Conservation (phyloP, 805 yeast genomes). For the Starmerella etchellsii region DNA sequence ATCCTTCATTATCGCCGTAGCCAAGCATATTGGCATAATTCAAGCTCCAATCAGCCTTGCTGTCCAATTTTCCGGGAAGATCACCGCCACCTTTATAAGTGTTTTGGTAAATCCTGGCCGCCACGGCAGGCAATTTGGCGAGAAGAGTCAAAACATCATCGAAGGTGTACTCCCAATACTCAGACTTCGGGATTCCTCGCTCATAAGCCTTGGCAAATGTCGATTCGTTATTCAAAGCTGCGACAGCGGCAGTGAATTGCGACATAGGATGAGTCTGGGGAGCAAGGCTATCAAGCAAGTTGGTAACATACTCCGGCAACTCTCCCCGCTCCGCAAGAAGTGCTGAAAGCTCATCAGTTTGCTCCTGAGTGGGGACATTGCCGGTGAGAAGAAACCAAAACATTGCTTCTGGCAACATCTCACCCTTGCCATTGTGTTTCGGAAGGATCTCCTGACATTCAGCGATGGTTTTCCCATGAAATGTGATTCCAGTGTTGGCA, state of each 20-base stretch:
- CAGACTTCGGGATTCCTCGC: conserved; percentile 63
- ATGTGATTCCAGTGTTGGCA: conserved; percentile 74
- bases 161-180: conserved; percentile 72
- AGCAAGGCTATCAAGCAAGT: conserved; percentile 61
- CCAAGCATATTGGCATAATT: conserved; percentile 53
- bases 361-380: conserved; percentile 62
- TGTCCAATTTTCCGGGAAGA: conserved; percentile 24
- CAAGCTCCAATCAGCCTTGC: conserved; percentile 46
- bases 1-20: conserved; percentile 41
- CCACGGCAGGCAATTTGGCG: conserved; percentile 71
- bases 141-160: conserved; percentile 70
- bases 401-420: conserved; percentile 65
- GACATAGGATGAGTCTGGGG: conserved; percentile 78
- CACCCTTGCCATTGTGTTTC: conserved; percentile 52
- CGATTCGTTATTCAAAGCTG: conserved; percentile 70
- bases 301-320: conserved; percentile 65
- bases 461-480: conserved; percentile 74
- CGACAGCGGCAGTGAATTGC: conserved; percentile 70
- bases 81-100: conserved; percentile 68
- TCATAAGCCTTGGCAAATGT: conserved; percentile 78
- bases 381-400: conserved; percentile 78
- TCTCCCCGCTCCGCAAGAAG: conserved; percentile 70
- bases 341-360: conserved; percentile 55
- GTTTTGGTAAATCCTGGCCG: conserved; percentile 74
- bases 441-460: conserved; percentile 63